phyloP scores from a whole-genome alignment of 345 rosid species.

The Melaleuca quinquenervia region DNA sequence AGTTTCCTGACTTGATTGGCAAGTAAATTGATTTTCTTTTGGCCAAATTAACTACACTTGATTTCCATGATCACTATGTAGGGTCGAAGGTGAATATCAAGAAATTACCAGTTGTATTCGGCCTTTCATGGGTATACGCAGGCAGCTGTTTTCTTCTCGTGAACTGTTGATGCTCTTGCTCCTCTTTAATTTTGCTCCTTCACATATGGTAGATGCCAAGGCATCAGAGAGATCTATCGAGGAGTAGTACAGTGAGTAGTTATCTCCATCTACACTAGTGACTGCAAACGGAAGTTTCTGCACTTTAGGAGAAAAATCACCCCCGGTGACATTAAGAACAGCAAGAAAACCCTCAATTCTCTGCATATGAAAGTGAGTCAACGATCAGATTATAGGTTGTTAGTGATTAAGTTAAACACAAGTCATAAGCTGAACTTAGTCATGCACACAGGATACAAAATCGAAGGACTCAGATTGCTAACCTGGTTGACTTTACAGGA shows the following conservation, averaged over 20 bases:
- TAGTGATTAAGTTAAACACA: background rate
- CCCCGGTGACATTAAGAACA: slow-evolving; percentile 82
- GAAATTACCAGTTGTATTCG: slow-evolving; percentile 73
- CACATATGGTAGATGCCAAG: slow-evolving; percentile 35
- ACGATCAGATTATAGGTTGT: background rate
- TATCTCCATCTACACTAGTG: slow-evolving; percentile 79
- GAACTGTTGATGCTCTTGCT: slow-evolving; percentile 36
- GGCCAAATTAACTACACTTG: background rate
- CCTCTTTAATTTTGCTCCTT: slow-evolving; percentile 41
- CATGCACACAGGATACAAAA: background rate
- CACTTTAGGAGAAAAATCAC: slow-evolving; percentile 74
- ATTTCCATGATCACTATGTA: background rate
- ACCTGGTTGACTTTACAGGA: slow-evolving; percentile 64
- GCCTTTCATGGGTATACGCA: slow-evolving; percentile 85
- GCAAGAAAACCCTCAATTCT: slow-evolving; percentile 89
- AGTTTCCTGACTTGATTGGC: background rate
- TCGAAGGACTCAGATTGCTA: background rate
- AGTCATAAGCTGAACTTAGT: background rate
- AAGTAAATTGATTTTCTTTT: background rate
- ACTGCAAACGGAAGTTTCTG: slow-evolving; percentile 93
- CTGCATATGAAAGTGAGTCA: slow-evolving; percentile 17
- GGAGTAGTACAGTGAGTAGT: slow-evolving; percentile 62
- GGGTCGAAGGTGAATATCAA: background rate
- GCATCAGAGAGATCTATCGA: slow-evolving; percentile 65
- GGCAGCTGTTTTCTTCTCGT: slow-evolving; percentile 49